These are phyloP conservation scores for Sporothrix luriei DNA, from an alignment of 2,329 filamentous ascomycete genomes.

Conservation along the genomic window DNA sequence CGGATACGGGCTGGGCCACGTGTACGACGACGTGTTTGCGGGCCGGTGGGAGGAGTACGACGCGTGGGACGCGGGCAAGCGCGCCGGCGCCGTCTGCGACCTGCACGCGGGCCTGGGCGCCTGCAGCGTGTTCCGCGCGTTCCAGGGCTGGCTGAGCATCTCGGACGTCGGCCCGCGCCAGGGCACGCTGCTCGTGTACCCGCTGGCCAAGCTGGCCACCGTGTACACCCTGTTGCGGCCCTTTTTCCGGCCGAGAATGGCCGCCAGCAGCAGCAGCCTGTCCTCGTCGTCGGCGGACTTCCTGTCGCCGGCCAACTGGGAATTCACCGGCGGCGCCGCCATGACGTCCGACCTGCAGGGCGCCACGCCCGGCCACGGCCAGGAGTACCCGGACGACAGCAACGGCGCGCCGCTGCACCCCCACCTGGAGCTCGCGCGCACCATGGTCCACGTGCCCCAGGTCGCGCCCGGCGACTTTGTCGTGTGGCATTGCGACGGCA, in stretches of 20 bases:
- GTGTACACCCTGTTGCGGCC: slow-evolving; percentile 81
- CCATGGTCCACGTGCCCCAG: slow-evolving; percentile 71
- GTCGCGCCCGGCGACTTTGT: slow-evolving; percentile 76
- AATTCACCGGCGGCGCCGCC: slow-evolving; percentile 37
- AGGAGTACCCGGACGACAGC: slow-evolving; percentile 63
- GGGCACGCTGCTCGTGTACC: slow-evolving; percentile 81
- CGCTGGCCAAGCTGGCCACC: slow-evolving; percentile 72
- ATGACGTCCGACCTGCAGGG: slow-evolving; percentile 60
- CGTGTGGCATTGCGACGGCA: slow-evolving; percentile 79
- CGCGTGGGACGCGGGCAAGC: slow-evolving; percentile 73
- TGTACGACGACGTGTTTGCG: slow-evolving; percentile 72
- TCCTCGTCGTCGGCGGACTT: slow-evolving; percentile 38
- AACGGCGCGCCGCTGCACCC: slow-evolving; percentile 58
- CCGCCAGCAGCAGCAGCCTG: slow-evolving; percentile 17
- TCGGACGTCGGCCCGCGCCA: slow-evolving; percentile 71
- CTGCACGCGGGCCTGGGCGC: slow-evolving; percentile 79
- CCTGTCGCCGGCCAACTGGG: slow-evolving; percentile 50
- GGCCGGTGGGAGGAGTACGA: slow-evolving; percentile 82
- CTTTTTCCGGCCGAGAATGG: slow-evolving; percentile 67
- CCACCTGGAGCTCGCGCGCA: slow-evolving; percentile 65
- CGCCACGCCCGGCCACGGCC: slow-evolving; percentile 66
- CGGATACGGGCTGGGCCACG: slow-evolving; percentile 66
- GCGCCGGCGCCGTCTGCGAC: slow-evolving; percentile 70
- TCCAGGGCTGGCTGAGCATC: slow-evolving; percentile 87
- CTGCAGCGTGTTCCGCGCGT: slow-evolving; percentile 83